Conservation (phyloP, 352 stramenopile species). For the Pythium volutum region DNA sequence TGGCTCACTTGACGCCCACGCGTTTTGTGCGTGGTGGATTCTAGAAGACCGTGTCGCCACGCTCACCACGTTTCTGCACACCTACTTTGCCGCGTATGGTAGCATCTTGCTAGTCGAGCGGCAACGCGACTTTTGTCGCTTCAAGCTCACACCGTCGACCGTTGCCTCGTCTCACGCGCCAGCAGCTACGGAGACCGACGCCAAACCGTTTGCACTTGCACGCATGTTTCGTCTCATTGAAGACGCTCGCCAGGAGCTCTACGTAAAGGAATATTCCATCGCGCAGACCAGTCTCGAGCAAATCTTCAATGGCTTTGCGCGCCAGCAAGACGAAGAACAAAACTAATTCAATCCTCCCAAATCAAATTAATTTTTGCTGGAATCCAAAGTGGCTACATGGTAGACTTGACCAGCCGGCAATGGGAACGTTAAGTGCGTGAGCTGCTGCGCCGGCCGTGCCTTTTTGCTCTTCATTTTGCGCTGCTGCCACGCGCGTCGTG, state of each 20-base stretch:
- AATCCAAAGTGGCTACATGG: slow-evolving; percentile 28
- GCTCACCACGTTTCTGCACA: slow-evolving; percentile 38
- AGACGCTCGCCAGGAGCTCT: slow-evolving; percentile 28
- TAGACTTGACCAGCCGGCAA: slow-evolving; percentile 35
- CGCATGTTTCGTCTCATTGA: slow-evolving; percentile 59
- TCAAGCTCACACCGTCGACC: slow-evolving; percentile 35
- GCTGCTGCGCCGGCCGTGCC: slow-evolving; percentile 74
- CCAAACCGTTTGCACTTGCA: slow-evolving; percentile 28
- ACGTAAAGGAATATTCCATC: slow-evolving; percentile 75
- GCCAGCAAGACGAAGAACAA: slow-evolving; percentile 31
- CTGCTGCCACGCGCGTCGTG: slow-evolving; percentile 89
- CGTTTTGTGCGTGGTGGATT: slow-evolving; percentile 65
- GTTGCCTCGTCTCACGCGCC: background rate
- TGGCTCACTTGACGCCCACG: slow-evolving; percentile 23
- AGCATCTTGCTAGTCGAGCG: slow-evolving; percentile 51
- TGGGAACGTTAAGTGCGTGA: slow-evolving; percentile 50
- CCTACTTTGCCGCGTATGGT: slow-evolving; percentile 23
- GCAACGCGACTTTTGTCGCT: slow-evolving; percentile 61
- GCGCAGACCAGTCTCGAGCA: slow-evolving; percentile 83
- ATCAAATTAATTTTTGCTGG: background rate
- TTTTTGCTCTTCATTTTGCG: slow-evolving; percentile 95
- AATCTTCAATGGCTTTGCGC: slow-evolving; percentile 86
- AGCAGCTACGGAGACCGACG: background rate
- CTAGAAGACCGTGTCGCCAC: slow-evolving; percentile 47
- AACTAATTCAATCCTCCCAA: background rate